Base-by-base conservation (phyloP, 306 rosid species). In the Urtica urens region DNA sequence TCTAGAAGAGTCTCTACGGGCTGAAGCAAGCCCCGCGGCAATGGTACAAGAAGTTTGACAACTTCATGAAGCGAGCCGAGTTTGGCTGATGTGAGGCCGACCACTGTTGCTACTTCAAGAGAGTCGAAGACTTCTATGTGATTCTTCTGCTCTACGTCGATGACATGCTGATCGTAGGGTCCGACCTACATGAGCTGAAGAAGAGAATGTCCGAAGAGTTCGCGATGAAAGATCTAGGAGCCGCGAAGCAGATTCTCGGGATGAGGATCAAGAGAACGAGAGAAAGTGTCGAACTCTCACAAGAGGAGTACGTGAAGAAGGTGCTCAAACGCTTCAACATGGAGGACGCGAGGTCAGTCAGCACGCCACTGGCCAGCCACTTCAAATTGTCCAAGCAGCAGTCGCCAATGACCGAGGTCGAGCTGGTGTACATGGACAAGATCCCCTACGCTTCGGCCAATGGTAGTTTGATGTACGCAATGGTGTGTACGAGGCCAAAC, bases 21-120 rank as follows among this genome's bases (percentile, higher is more conserved):
- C n/a, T n/a, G n/a, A n/a, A n/a, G n/a, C n/a, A n/a, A n/a, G n/a
- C n/a, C n/a, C n/a, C n/a, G n/a, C n/a, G n/a, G n/a, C n/a, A n/a
- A n/a, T n/a, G n/a, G n/a, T n/a, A n/a, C 43, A 38, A 1, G 1
- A 38, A 38, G 43, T 38, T 38, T 38, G 43, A 38, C 16, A 38
- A 38, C 43, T n/a, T n/a, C n/a, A n/a, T n/a, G n/a, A n/a, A n/a
- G n/a, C n/a, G n/a, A n/a, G n/a, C n/a, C n/a, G n/a, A n/a, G n/a
- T n/a, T n/a, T n/a, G n/a, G n/a, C n/a, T n/a, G n/a, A n/a, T n/a
- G n/a, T n/a, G n/a, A n/a, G 13, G 30, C 51, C 23, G 51, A 46
- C 26, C 51, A 46, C 26, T 46, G 51, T 46, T 46, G 51, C 31
- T 46, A 21, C 29, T 22, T 46, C 0, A 46, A 38, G 43, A 38